Base-by-base conservation (phyloP, 805 yeast species). In the Ogataea pini region DNA sequence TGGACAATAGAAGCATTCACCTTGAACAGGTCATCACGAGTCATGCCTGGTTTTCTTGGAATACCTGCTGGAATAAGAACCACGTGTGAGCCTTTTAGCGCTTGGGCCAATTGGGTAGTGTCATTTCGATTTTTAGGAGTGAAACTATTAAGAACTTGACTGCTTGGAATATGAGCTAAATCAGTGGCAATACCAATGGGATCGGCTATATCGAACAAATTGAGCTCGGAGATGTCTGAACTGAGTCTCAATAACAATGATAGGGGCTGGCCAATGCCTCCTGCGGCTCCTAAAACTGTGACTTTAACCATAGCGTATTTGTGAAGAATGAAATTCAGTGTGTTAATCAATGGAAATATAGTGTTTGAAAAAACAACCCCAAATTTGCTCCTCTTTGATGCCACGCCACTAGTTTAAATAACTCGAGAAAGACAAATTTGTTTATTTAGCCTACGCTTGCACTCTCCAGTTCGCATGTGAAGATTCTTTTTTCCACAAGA, bases 191-290 rank as follows among this genome's bases (percentile, higher is more conserved):
- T 95, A 57, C 97, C 97, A 42, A 85, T 85, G 25, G 85, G 79
- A 61, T 82, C 79, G 63, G 86, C 90, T 38, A 90, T 88, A 72
- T 90, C 97, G 70, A 82, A 89, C 47, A 89, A 76, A 7, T 94
- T 82, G 57, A 89, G 76, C 60, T 83, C 82, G 50, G 76, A 74
- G 42, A 84, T 76, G 47, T 75, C 72, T 31, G 79, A 79, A 57
- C 82, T 79, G 49, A 88, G 72, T 69, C 89, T 89, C 59, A 89
- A 74, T 50, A 89, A 75, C 46, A 90, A 79, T 10, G 96, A 88
- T 51, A 89, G 76, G 33, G 96, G 95, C 74, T 89, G 96, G 46
- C 97, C 97, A 64, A 89, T 89, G 53, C 97, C 96, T 59, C 96
- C 96, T 42, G 91, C 89, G 50, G 96, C 96, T 56, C 96, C 96